Conservation (phyloP, 2,329 filamentous ascomycete genomes). For the Paecilomyces sp. region DNA sequence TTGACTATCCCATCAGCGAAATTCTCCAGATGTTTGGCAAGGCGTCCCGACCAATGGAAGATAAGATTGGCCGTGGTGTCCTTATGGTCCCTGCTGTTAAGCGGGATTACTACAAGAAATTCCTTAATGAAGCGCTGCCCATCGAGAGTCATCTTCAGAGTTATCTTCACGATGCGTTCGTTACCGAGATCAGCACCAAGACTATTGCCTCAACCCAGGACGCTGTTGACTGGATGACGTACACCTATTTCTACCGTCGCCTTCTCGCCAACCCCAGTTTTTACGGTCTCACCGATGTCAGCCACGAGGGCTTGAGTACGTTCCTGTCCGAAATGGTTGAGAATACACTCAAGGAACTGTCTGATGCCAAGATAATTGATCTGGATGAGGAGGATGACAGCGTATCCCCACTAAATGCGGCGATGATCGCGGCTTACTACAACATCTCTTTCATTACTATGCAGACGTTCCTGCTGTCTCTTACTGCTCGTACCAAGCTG, state of each 20-base stretch:
- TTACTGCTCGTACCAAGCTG: constrained; percentile 82
- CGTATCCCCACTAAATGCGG: constrained; percentile 82
- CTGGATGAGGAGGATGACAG: constrained; percentile 90
- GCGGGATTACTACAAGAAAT: constrained; percentile 98
- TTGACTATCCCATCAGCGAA: constrained; percentile 91
- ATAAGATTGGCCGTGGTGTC: constrained; percentile 81
- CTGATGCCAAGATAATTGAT: constrained; percentile 91
- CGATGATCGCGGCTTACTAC: constrained; percentile 98
- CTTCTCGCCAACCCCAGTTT: constrained; percentile 93
- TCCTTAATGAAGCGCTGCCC: constrained; percentile 89
- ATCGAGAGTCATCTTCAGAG: constrained; percentile 91
- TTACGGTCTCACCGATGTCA: constrained; percentile 82
- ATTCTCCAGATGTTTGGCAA: constrained; percentile 98
- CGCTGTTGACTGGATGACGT: constrained; percentile 96
- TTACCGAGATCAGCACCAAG: constrained; percentile 93
- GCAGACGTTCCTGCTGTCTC: constrained; percentile 93
- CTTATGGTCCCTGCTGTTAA: constrained; percentile 93
- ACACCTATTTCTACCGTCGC: constrained; percentile 95
- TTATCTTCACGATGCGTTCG: constrained; percentile 91
- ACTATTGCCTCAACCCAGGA: constrained; percentile 94
- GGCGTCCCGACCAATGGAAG: constrained; percentile 68
- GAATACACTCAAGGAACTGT: constrained; percentile 79
- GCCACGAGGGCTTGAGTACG: constrained; percentile 86
- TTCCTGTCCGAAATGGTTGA: constrained; percentile 94
- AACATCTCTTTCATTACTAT: constrained; percentile 99